Evolutionary conservation across 345 rosid species (phyloP), one percentile per base, ranked within the genome.

Genomic region (Syzygium aromaticum): DNA sequence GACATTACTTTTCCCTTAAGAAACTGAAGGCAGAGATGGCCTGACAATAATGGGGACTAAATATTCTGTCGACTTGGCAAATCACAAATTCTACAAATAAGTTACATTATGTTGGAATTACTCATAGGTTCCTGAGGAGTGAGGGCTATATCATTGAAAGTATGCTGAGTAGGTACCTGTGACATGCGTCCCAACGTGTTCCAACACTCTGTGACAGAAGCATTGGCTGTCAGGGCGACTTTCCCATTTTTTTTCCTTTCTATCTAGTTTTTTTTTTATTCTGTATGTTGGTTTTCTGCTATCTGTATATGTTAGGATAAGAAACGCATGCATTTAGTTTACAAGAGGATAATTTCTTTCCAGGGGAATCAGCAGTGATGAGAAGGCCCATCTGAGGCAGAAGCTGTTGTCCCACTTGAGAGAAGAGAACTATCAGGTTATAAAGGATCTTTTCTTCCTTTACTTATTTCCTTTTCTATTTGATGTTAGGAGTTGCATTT

Each of bases 291-390:
- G 51, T 57, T 52, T 67, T 80, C 52, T n/a, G 23, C 57, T 11
- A 33, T 23, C 78, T 52, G 46, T 3, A 19, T 73, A 21, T 19
- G 2, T 73, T 73, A 38, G 43, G 40, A n/a, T 33, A 43, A 59
- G n/a, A 49, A 1, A 27, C 54, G 11, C n/a, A 28, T 51, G 51
- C 54, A 28, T 84, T 52, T 67, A 87, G 52, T 51, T 73, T 38
- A 43, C 8, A 52, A 8, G n/a, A 38, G 22, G n/a, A 52, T 86
- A 12, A 10, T 86, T 87, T 86, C 52, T 89, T 56, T 80, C 78
- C 95, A 98, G 99, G 89, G 98, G 96, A 88, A 95, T 96, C 88
- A 96, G 96, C 93, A 93, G 84, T 43, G 99, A 94, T 89, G 99
- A 96, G 94, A 98, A 95, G 91, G 84, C 61, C 82, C 98, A 98